phyloP scores from a whole-genome alignment of 78 protist species.

The Dictyostelium capitatum region DNA sequence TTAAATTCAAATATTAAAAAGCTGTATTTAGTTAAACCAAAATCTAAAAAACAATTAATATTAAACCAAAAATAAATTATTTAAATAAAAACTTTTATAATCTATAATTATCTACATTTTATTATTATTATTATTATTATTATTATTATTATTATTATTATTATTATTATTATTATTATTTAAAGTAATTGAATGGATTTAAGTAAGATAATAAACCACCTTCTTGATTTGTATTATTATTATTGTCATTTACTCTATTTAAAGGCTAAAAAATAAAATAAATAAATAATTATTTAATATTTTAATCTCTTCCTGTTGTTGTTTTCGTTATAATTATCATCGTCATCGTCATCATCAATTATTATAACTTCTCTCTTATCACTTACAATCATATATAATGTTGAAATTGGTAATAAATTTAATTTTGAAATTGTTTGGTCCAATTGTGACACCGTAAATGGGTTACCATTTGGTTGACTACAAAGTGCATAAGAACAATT shows the following conservation, averaged over 20 bases:
- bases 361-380: not conserved
- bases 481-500: not conserved
- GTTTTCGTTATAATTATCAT: not conserved
- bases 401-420: not conserved
- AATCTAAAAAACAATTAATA: no score
- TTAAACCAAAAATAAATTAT: no score
- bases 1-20: no score
- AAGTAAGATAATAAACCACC: not conserved
- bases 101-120: no score
- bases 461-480: not conserved
- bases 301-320: not conserved
- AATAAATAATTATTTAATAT: not conserved
- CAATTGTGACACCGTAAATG: not conserved
- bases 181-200: constrained; percentile 29
- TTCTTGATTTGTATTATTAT: not conserved
- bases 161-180: not conserved
- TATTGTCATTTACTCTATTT: not conserved
- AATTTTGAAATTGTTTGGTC: not conserved
- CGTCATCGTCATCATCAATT: constrained; percentile 14
- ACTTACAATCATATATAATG: not conserved
- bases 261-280: not conserved
- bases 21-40: no score
- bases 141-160: not conserved
- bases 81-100: no score
- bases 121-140: not conserved